phyloP scores from a whole-genome alignment of 192 early-diverging fungal species.

The Linnemannia schmuckeri region DNA sequence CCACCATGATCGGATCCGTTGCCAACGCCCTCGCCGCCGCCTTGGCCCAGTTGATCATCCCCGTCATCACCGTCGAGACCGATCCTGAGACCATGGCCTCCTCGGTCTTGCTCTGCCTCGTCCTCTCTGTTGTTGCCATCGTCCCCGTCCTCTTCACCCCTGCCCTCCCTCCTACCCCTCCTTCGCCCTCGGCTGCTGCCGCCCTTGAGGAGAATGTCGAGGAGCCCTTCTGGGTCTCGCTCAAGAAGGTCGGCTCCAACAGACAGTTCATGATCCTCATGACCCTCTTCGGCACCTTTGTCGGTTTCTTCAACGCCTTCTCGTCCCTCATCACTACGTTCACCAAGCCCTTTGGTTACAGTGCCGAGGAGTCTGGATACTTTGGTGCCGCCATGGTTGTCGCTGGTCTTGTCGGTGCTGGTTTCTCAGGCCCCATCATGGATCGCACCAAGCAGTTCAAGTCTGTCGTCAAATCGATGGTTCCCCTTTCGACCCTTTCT shows the following conservation, averaged over 20 bases:
- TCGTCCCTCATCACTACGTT: conserved; percentile 64
- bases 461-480: conserved; percentile 56
- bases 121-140: conserved; percentile 51
- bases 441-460: conserved; percentile 71
- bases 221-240: conserved; percentile 52
- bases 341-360: conserved; percentile 60
- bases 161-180: conserved; percentile 62
- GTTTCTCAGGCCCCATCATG: conserved; percentile 62
- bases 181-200: conserved; percentile 61
- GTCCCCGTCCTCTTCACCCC: conserved; percentile 62
- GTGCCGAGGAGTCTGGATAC: conserved; percentile 62
- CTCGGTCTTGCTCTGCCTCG: conserved; percentile 60
- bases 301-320: conserved; percentile 64
- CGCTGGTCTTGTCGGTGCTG: conserved; percentile 70
- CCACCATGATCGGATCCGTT: conserved; percentile 64
- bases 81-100: conserved; percentile 38
- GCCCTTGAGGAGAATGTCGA: conserved; percentile 40
- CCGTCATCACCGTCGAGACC: conserved; percentile 48
- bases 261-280: conserved; percentile 62
- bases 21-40: conserved; percentile 65
- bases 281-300: conserved; percentile 62
- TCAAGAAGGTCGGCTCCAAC: conserved; percentile 59
- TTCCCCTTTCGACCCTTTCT: conserved; percentile 59
- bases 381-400: conserved; percentile 69
- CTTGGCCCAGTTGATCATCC: conserved; percentile 63